phyloP scores from a whole-genome alignment of 257 asterid genomes.

The Capsicum baccatum region DNA sequence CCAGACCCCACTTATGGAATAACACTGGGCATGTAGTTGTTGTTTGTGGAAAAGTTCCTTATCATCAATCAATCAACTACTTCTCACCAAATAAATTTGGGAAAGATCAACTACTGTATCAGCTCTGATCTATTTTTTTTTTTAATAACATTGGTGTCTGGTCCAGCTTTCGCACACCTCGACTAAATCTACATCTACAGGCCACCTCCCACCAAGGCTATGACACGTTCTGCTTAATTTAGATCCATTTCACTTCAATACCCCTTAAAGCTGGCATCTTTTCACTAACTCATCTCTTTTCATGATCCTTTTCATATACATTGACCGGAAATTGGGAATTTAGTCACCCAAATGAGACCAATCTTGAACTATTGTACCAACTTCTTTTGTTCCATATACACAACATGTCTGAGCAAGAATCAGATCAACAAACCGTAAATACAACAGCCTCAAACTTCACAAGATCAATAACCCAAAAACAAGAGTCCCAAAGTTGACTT shows the following conservation, averaged over 20 bases:
- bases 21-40: too few species aligned
- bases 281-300: not conserved
- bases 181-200: too few species aligned
- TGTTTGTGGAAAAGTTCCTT: not conserved
- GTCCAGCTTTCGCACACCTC: too few species aligned
- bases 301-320: not conserved
- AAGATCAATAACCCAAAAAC: not conserved
- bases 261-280: not conserved
- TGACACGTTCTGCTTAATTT: too few species aligned
- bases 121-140: not conserved
- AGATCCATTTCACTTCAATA: not conserved
- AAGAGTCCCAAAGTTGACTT: not conserved
- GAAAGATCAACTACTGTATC: not conserved
- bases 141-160: too few species aligned
- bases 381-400: not conserved
- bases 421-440: not conserved
- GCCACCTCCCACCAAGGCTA: too few species aligned
- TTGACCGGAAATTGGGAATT: not conserved
- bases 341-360: not conserved
- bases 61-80: not conserved
- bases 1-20: too few species aligned
- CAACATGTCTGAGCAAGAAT: not conserved
- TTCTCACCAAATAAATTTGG: slow-evolving; percentile 8
- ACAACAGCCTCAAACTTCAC: not conserved
- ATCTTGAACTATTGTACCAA: not conserved